Conservation (phyloP, 257 asterid genomes). For the Apocynum venetum region DNA sequence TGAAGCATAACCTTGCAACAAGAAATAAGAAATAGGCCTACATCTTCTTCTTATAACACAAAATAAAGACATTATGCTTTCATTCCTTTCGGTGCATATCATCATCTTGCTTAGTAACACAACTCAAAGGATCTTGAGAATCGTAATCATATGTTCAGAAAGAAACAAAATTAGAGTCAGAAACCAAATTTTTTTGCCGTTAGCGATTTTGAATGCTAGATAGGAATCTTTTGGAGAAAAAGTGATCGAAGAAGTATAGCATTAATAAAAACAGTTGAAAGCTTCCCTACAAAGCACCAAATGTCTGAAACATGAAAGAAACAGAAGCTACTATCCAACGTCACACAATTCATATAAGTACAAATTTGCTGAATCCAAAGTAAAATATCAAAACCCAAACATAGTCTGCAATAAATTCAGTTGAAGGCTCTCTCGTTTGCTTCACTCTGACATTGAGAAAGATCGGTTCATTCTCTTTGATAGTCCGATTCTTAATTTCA, state of each 20-base stretch:
- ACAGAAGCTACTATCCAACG: background rate
- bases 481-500: too few species aligned
- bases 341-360: background rate
- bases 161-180: constrained; percentile 2
- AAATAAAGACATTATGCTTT: too few species aligned
- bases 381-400: background rate
- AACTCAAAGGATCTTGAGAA: too few species aligned
- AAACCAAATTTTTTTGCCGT: background rate
- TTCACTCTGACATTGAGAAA: background rate
- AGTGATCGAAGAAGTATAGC: background rate
- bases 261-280: constrained; percentile 2
- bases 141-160: background rate
- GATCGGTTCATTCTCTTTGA: background rate
- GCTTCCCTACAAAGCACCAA: background rate
- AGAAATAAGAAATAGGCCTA: too few species aligned
- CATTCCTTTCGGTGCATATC: too few species aligned
- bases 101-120: too few species aligned
- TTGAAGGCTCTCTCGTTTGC: background rate
- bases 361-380: constrained; percentile 13
- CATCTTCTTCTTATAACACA: too few species aligned
- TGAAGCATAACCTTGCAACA: too few species aligned
- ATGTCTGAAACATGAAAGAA: constrained; percentile 2
- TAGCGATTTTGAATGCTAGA: background rate
- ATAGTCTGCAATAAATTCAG: background rate
- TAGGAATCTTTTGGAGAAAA: background rate